Conservation (phyloP, 306 rosid species). For the Morella rubra region DNA sequence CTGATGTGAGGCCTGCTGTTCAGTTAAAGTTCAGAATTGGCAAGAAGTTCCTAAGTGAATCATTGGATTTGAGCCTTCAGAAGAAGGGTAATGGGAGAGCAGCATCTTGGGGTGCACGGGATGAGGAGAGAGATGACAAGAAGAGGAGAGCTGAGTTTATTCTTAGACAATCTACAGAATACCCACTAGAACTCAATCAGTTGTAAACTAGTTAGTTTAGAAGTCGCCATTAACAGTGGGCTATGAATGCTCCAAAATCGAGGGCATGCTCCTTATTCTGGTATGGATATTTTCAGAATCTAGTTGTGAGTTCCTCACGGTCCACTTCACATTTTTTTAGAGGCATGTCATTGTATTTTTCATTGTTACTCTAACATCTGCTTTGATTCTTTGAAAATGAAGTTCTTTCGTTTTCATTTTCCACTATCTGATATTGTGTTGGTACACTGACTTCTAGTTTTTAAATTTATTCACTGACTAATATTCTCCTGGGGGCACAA, state of each 20-base stretch:
- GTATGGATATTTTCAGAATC: slow-evolving; percentile 36
- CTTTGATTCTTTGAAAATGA: slow-evolving; percentile 19
- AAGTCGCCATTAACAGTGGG: slow-evolving; percentile 24
- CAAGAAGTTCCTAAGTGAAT: slow-evolving; percentile 75
- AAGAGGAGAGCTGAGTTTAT: slow-evolving; percentile 89
- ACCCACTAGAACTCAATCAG: slow-evolving; percentile 79
- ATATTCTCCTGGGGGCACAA: slow-evolving; percentile 13
- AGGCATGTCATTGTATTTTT: slow-evolving; percentile 35
- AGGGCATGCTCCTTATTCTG: slow-evolving; percentile 37
- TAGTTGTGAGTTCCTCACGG: slow-evolving; percentile 40
- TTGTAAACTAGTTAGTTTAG: slow-evolving; percentile 54
- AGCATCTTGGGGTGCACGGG: slow-evolving; percentile 47
- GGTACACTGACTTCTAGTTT: slow-evolving; percentile 29
- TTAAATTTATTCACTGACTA: slow-evolving; percentile 25
- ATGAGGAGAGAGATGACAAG: slow-evolving; percentile 88
- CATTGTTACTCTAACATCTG: slow-evolving; percentile 29
- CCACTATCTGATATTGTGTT: slow-evolving; percentile 23
- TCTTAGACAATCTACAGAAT: slow-evolving; percentile 77
- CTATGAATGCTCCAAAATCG: slow-evolving; percentile 20
- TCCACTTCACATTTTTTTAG: slow-evolving; percentile 40
- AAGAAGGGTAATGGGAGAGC: slow-evolving; percentile 56
- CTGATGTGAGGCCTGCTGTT: slow-evolving; percentile 61
- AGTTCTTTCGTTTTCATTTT: slow-evolving; percentile 13
- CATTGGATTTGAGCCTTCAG: slow-evolving; percentile 61
- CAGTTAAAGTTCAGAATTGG: slow-evolving; percentile 69